These are phyloP conservation scores for Flagelloscypha sp. DNA, from an alignment of 768 basidiomycete species.

Conservation along the genomic window DNA sequence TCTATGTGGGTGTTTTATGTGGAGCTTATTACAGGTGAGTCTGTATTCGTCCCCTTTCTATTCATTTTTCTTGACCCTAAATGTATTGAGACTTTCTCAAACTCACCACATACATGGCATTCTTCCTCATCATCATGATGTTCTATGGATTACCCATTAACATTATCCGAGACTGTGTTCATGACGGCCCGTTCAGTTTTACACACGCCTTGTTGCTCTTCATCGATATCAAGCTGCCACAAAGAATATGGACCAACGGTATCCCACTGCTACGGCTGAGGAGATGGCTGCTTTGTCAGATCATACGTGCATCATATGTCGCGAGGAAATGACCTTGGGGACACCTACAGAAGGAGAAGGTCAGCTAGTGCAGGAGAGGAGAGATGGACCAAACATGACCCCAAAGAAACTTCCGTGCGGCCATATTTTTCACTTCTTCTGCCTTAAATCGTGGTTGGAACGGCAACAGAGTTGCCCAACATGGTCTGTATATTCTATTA, in stretches of 20 bases:
- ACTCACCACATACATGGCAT: slow-evolving; percentile 82
- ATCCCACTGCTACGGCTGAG: slow-evolving; percentile 84
- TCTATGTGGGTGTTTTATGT: slow-evolving; percentile 96
- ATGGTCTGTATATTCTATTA: slow-evolving; percentile 51
- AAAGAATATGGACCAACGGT: slow-evolving; percentile 91
- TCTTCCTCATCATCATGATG: slow-evolving; percentile 90
- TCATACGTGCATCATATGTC: slow-evolving; percentile 93
- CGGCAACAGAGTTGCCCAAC: slow-evolving; percentile 98
- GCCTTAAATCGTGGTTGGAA: slow-evolving; percentile 94
- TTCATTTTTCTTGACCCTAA: slow-evolving; percentile 7
- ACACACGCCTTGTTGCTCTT: slow-evolving; percentile 78
- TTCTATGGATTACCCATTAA: slow-evolving; percentile 94
- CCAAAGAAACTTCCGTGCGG: slow-evolving; percentile 96
- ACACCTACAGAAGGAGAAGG: slow-evolving; percentile 15
- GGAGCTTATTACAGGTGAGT: slow-evolving; percentile 80
- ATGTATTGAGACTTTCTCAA: slow-evolving; percentile 78
- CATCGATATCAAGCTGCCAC: slow-evolving; percentile 92
- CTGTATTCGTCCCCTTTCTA: slow-evolving; percentile 1
- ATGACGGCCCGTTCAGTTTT: slow-evolving; percentile 90
- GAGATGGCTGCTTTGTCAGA: slow-evolving; percentile 80
- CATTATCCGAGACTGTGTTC: slow-evolving; percentile 94
- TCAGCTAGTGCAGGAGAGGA: slow-evolving; percentile 19
- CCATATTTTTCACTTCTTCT: slow-evolving; percentile 97
- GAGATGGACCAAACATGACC: slow-evolving; percentile 83
- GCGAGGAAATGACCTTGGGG: slow-evolving; percentile 80